Evolutionary conservation across 495 filamentous ascomycete species (phyloP).

Genomic region (Talaromyces ruber): DNA sequence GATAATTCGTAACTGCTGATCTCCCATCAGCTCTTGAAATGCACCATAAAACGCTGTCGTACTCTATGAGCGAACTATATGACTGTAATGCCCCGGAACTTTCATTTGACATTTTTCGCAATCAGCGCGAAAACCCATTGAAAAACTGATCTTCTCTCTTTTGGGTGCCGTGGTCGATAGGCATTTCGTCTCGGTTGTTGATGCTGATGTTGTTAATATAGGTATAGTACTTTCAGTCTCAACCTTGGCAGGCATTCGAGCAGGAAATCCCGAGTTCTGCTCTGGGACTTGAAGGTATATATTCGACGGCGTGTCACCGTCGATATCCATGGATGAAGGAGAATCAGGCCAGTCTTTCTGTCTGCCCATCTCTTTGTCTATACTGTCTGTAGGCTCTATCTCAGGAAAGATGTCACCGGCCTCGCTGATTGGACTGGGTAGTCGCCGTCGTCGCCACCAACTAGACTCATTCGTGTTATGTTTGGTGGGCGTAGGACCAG

Average conservation of each 20-base stretch:
- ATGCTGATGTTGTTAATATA: conserved; percentile 11
- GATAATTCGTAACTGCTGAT: not conserved
- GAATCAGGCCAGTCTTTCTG: conserved; percentile 5
- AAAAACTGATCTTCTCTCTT: conserved; percentile 58
- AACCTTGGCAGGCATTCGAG: conserved; percentile 6
- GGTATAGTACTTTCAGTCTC: not conserved
- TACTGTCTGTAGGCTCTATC: conserved; percentile 19
- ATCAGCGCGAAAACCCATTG: conserved; percentile 77
- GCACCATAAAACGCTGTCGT: not conserved
- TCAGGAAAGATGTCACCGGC: conserved; percentile 41
- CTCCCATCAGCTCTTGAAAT: not conserved
- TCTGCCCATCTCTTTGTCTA: conserved; percentile 17
- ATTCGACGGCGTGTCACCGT: conserved; percentile 12
- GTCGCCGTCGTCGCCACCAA: conserved; percentile 43
- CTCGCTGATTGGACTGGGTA: conserved; percentile 67
- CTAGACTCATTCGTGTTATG: conserved; percentile 24
- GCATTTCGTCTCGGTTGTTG: conserved; percentile 20
- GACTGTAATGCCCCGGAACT: conserved; percentile 82
- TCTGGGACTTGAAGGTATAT: not conserved
- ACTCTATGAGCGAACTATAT: conserved; percentile 48
- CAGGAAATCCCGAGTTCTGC: conserved; percentile 13
- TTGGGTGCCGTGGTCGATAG: conserved; percentile 25
- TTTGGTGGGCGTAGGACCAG: conserved; percentile 20
- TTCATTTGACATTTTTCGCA: conserved; percentile 77
- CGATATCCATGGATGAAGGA: conserved; percentile 14